Evolutionary conservation across 371 early-diverging fungal genomes (phyloP).

Genomic region (Mucor irregularis): DNA sequence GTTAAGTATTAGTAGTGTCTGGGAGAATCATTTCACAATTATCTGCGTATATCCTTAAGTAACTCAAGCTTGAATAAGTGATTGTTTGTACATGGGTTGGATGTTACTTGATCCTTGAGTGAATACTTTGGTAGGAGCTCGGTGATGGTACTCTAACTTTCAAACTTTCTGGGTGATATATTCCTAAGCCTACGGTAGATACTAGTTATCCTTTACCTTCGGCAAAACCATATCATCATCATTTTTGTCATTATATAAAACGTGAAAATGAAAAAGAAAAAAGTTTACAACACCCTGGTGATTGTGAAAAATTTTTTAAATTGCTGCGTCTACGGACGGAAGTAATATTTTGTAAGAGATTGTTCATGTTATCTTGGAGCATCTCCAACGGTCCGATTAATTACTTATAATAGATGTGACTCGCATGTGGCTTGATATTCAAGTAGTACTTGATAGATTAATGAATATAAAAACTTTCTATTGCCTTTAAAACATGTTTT

Average conservation of each 20-base stretch:
- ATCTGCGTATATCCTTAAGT: conserved; percentile 32
- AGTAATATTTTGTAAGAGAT: no score
- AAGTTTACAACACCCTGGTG: not conserved
- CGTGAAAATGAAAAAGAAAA: conserved; percentile 25
- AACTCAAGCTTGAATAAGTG: conserved; percentile 28
- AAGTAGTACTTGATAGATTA: no score
- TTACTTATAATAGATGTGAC: no score
- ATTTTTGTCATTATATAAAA: conserved; percentile 11
- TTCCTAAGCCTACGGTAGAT: conserved; percentile 45
- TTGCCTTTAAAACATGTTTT: no score
- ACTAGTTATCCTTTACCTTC: conserved; percentile 36
- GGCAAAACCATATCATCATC: conserved; percentile 48
- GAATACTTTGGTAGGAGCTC: conserved; percentile 14
- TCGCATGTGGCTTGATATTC: no score
- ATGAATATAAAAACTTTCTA: no score
- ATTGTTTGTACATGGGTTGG: conserved; percentile 20
- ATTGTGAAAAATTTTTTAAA: no score
- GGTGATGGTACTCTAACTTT: conserved; percentile 23
- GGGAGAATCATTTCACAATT: conserved; percentile 16
- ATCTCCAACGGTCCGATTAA: no score
- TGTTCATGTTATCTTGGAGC: no score
- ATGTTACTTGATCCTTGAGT: conserved; percentile 23
- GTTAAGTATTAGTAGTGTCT: conserved; percentile 8
- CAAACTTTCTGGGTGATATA: conserved; percentile 40
- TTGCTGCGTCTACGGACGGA: no score